Evolutionary conservation across 495 filamentous ascomycete genomes (phyloP).

Genomic region (Podospora pseudopauciseta): DNA sequence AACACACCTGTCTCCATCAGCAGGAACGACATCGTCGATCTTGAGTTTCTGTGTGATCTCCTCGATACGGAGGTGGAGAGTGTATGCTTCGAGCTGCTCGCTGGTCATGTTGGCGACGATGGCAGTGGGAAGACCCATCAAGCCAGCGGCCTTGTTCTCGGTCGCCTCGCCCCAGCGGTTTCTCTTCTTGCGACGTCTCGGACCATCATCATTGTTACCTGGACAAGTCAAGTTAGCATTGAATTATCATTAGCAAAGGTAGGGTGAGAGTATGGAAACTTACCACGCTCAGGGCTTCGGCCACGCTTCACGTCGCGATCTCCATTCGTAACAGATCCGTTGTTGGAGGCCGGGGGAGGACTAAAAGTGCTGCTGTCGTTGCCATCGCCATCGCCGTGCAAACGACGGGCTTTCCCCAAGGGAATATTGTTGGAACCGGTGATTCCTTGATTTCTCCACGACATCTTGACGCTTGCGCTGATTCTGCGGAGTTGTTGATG

Average conservation of each 20-base stretch:
- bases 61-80: slow-evolving; percentile 89
- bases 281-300: slow-evolving; percentile 47
- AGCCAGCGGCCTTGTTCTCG: slow-evolving; percentile 95
- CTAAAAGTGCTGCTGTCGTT: slow-evolving; percentile 31
- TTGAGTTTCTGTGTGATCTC: slow-evolving; percentile 98
- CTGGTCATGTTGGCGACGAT: slow-evolving; percentile 96
- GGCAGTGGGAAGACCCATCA: slow-evolving; percentile 95
- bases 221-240: slow-evolving; percentile 2
- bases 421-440: slow-evolving; percentile 99
- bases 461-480: slow-evolving; percentile 52
- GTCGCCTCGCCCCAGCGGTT: slow-evolving; percentile 96
- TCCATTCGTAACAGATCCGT: slow-evolving; percentile 21
- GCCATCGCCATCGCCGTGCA: slow-evolving; percentile 62
- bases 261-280: slow-evolving; percentile 6
- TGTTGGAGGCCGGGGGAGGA: slow-evolving; percentile 13
- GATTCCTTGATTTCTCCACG: slow-evolving; percentile 92
- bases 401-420: slow-evolving; percentile 80
- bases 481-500: not conserved
- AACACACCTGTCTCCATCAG: slow-evolving; percentile 85
- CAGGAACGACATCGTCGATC: slow-evolving; percentile 96
- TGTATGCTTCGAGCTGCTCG: slow-evolving; percentile 96
- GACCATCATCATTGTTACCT: slow-evolving; percentile 62
- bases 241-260: not conserved
- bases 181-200: slow-evolving; percentile 86
- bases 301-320: slow-evolving; percentile 65